Percentiles rank a stretch among this genome's conserved stretches.
These are phyloP conservation scores for Rhizopogon sp. DNA, from an alignment of 768 basidiomycete species.

Conservation along the genomic window DNA sequence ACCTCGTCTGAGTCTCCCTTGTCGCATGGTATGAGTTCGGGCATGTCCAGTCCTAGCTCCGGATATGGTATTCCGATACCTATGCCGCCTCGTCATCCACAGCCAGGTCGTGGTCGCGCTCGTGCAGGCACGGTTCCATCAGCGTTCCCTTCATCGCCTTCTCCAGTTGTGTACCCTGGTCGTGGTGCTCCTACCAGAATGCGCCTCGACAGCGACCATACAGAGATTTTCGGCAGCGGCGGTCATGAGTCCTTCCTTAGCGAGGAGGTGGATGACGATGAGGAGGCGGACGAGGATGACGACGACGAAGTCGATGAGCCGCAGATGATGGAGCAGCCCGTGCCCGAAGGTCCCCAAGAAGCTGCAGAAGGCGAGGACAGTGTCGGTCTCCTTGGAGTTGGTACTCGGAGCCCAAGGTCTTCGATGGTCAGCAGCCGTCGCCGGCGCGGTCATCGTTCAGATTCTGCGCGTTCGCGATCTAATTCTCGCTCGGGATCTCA, in stretches of 20 bases:
- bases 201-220: slow-evolving; percentile 24
- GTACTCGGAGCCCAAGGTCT: slow-evolving; percentile 47
- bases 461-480: slow-evolving; percentile 13
- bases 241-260: slow-evolving; percentile 27
- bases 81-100: slow-evolving; percentile 45
- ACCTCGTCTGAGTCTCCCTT: slow-evolving; percentile 53
- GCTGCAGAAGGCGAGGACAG: slow-evolving; percentile 61
- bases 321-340: slow-evolving; percentile 36
- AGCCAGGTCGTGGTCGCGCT: slow-evolving; percentile 31
- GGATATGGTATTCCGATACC: slow-evolving; percentile 34
- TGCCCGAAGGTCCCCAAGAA: slow-evolving; percentile 50
- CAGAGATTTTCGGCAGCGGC: slow-evolving; percentile 19
- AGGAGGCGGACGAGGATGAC: slow-evolving; percentile 15
- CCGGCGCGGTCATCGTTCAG: slow-evolving; percentile 21
- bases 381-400: slow-evolving; percentile 49
- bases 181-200: slow-evolving; percentile 17
- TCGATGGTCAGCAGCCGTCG: slow-evolving; percentile 31
- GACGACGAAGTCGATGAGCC: slow-evolving; percentile 31
- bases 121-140: slow-evolving; percentile 36
- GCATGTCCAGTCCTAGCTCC: slow-evolving; percentile 31
- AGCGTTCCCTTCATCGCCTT: slow-evolving; percentile 29
- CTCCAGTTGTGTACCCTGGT: slow-evolving; percentile 28
- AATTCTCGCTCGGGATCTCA: slow-evolving; percentile 18
- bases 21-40: slow-evolving; percentile 38
- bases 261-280: slow-evolving; percentile 21